A percentile compares a stretch with the other conserved stretches of the same genome.
Conservation (phyloP, 2,329 filamentous ascomycete genomes). For the Canariomyces notabilis region DNA sequence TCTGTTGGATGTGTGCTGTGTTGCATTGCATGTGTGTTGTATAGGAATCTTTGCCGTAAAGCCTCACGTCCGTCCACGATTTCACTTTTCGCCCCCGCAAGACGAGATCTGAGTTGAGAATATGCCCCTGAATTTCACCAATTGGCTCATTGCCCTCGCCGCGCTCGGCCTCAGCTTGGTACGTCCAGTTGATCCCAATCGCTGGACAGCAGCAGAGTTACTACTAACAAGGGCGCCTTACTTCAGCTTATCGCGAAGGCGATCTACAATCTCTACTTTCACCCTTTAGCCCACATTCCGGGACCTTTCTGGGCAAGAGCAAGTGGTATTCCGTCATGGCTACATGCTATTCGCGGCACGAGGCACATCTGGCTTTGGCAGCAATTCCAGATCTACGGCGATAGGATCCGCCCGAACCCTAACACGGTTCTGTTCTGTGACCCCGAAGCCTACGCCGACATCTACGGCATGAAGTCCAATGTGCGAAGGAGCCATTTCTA, state of each 20-base stretch:
- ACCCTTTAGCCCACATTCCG: background rate
- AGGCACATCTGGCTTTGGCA: slow-evolving; percentile 1
- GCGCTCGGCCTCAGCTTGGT: background rate
- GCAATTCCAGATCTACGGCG: slow-evolving; percentile 2
- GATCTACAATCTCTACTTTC: slow-evolving; percentile 1
- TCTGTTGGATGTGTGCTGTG: too few species aligned
- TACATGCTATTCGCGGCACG: background rate
- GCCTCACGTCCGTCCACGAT: too few species aligned
- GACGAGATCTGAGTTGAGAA: too few species aligned
- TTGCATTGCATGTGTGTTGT: too few species aligned
- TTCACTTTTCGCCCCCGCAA: too few species aligned
- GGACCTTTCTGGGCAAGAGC: background rate
- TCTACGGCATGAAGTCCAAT: slow-evolving; percentile 4
- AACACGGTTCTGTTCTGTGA: background rate
- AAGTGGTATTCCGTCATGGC: slow-evolving; percentile 1
- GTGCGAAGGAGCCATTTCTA: background rate
- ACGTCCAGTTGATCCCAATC: background rate
- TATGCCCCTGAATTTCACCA: background rate
- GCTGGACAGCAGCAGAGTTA: background rate
- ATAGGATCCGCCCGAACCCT: background rate
- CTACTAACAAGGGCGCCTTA: background rate
- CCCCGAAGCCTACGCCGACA: background rate
- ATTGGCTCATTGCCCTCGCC: background rate
- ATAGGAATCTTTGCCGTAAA: too few species aligned
- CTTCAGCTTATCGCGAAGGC: background rate